Conservation (phyloP, 2,329 filamentous ascomycete species). For the Leptographium lundbergii region DNA sequence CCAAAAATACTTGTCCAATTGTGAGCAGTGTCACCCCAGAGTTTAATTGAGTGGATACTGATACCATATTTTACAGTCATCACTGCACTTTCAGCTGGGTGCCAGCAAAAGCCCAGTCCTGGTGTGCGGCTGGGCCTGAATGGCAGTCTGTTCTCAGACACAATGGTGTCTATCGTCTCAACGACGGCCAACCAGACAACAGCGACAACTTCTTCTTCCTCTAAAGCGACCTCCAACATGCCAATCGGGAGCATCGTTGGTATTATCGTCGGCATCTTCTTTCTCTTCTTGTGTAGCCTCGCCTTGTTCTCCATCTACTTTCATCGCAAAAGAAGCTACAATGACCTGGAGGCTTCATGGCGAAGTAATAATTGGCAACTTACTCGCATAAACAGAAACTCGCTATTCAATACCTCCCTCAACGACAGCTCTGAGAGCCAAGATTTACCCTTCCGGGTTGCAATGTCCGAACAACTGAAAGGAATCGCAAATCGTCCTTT, state of each 20-base stretch:
- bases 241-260: conserved; percentile 38
- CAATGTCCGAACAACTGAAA: too few relatives aligned
- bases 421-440: too few relatives aligned
- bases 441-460: too few relatives aligned
- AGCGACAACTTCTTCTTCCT: conserved; percentile 13
- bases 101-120: conserved; percentile 27
- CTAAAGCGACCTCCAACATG: conserved; percentile 18
- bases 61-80: conserved; percentile 24
- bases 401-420: too few relatives aligned
- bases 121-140: conserved; percentile 28
- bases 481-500: neutral
- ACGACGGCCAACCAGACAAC: conserved; percentile 16
- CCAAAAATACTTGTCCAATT: conserved; percentile 35
- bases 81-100: conserved; percentile 33
- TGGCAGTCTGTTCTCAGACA: conserved; percentile 27
- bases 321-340: too few relatives aligned
- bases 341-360: conserved; percentile 25
- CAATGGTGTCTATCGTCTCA: conserved; percentile 26
- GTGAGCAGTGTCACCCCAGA: conserved; percentile 19
- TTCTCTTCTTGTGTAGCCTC: conserved; percentile 27
- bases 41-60: neutral
- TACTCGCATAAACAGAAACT: too few relatives aligned
- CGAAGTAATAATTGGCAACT: too few relatives aligned
- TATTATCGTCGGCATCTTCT: conserved; percentile 33
- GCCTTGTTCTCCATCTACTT: conserved; percentile 32